Evolutionary conservation across 1,284 basidiomycete genomes (phyloP).

Genomic region (Ceratobasidium sp.): DNA sequence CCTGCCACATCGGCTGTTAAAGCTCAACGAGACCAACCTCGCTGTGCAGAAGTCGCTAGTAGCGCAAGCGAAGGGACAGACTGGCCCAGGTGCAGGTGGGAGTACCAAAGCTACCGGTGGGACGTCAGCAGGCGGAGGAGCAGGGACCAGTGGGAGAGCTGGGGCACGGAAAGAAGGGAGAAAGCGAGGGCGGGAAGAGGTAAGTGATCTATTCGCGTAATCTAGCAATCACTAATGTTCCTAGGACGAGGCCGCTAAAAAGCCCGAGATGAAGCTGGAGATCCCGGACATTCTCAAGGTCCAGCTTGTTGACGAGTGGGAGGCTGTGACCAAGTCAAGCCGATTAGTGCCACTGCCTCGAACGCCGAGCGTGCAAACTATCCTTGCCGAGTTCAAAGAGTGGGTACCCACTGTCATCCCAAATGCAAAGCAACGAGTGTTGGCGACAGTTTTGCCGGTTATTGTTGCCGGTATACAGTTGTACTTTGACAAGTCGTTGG

Average conservation of each 20-base stretch:
- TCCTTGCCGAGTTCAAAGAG: constrained; percentile 80
- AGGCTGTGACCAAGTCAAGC: constrained; percentile 93
- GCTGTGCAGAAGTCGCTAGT: constrained; percentile 73
- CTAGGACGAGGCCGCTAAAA: constrained; percentile 55
- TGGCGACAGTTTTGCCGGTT: constrained; percentile 64
- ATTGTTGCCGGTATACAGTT: constrained; percentile 88
- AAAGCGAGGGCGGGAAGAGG: constrained; percentile 46
- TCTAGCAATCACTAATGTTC: not conserved
- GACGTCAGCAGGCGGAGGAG: constrained; percentile 45
- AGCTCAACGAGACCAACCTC: constrained; percentile 85
- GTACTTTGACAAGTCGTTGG: constrained; percentile 77
- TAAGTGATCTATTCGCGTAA: constrained; percentile 3
- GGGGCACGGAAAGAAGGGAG: constrained; percentile 53
- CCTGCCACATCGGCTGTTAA: constrained; percentile 80
- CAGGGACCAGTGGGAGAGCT: constrained; percentile 52
- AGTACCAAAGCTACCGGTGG: constrained; percentile 47
- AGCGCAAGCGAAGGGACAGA: constrained; percentile 49
- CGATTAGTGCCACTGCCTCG: constrained; percentile 91
- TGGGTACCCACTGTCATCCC: constrained; percentile 59
- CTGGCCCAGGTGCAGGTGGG: constrained; percentile 43
- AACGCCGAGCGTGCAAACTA: constrained; percentile 76
- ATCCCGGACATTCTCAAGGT: constrained; percentile 91
- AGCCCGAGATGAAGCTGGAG: constrained; percentile 88
- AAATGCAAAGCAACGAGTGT: constrained; percentile 18
- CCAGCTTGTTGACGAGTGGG: constrained; percentile 97